Base-by-base conservation (phyloP, 345 rosid species). In the Boechera divaricarpa region DNA sequence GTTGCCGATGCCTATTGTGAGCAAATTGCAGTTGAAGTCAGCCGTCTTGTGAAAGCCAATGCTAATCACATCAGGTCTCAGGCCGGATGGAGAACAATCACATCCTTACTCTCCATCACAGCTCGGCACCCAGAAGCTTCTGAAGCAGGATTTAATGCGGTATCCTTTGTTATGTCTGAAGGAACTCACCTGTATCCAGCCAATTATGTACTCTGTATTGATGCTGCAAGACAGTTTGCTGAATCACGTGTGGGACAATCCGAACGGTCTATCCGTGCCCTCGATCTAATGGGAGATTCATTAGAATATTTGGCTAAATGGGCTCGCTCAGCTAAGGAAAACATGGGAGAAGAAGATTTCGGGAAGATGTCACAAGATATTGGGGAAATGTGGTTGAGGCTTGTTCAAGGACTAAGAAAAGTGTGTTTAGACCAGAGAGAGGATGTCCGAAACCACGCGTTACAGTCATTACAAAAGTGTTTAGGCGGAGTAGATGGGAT, bases 361-460 rank as follows among this genome's bases (percentile, higher is more conserved):
- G 77, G 83, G 4, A 94, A 89, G 76, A 76, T 84, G 86, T 82
- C 80, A 4, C 92, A 86, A 82, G 98, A 95, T 67, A 86, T 92
- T 12, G 96, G 96, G 38, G 98, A 95, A 69, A 91, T 93, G 94
- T 95, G 99, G 99, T 81, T 95, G 79, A 88, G 96, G 80, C 94
- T 95, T 63, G 97, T 88, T 71, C 99, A 95, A 79, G 98, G 90
- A 66, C 65, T 95, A 75, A 82, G 98, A 84, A 95, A 95, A 91
- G 98, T 95, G 70, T 95, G 99, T 82, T 87, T 95, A 86, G 99
- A 92, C 85, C 99, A 92, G 84, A 88, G 98, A 79, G 98, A 95
- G 79, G 99, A 95, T 55, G 94, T 95, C 36, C 83, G 99, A 81
- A 92, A 91, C 83, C 94, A 89, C 79, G 97, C 99, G 33, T 87